Percentiles rank a stretch among this genome's conserved stretches.
These are phyloP conservation scores for Hondaea fermentalgiana DNA, from an alignment of 108 stramenopile species.

Conservation along the genomic window DNA sequence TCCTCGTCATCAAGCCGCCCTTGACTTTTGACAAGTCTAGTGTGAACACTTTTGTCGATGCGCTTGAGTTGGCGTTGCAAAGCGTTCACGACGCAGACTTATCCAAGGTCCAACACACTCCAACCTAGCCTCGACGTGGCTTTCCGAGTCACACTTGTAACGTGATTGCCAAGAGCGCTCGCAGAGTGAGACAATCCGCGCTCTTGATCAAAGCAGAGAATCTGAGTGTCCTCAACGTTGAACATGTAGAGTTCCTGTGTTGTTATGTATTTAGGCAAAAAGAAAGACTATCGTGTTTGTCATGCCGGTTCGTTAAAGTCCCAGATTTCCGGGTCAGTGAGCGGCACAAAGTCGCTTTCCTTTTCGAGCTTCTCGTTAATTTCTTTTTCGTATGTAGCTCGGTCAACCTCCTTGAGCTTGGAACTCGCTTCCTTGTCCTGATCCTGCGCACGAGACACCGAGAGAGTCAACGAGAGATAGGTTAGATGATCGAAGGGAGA, in stretches of 20 bases:
- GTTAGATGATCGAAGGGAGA: too few species aligned
- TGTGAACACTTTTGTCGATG: neutral
- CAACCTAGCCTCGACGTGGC: neutral
- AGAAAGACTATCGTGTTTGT: too few species aligned
- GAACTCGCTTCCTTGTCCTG: too few species aligned
- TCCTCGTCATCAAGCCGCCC: slow-evolving; percentile 87
- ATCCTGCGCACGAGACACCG: too few species aligned
- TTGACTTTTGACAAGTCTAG: slow-evolving; percentile 63
- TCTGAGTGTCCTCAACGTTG: too few species aligned
- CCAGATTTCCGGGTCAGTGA: neutral
- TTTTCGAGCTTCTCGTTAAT: neutral
- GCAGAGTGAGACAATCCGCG: neutral
- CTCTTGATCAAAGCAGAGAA: too few species aligned
- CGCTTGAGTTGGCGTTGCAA: neutral
- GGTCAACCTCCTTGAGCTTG: too few species aligned
- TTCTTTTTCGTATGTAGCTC: neutral
- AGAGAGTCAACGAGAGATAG: too few species aligned
- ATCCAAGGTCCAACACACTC: neutral
- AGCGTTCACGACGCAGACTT: neutral
- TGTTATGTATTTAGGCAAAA: too few species aligned
- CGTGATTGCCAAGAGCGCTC: neutral
- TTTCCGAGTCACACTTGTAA: neutral
- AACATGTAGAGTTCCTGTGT: too few species aligned
- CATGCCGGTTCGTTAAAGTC: neutral
- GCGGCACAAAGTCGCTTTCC: neutral